A percentile compares a stretch with the other conserved stretches of the same genome.
Evolutionary conservation across 2,329 filamentous ascomycete genomes (phyloP).

Genomic region (Epichloe gansuensis): DNA sequence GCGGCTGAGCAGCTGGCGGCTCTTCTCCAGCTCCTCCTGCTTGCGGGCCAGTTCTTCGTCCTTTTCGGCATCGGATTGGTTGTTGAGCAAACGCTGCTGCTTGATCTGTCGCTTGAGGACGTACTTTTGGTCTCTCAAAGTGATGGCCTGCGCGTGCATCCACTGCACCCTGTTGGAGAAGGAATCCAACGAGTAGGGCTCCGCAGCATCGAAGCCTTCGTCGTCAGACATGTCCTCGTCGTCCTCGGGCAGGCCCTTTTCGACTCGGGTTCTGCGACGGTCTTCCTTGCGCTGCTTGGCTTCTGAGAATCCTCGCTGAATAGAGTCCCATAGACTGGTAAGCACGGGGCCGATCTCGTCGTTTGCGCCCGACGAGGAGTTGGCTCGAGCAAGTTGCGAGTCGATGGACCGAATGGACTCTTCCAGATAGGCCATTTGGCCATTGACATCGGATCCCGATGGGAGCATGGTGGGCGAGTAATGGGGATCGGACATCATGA

Average conservation of each 20-base stretch:
- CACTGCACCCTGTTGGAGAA: slow-evolving; percentile 72
- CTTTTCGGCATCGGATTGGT: slow-evolving; percentile 64
- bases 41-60: slow-evolving; percentile 51
- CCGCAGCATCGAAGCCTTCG: slow-evolving; percentile 43
- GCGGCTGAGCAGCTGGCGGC: slow-evolving; percentile 21
- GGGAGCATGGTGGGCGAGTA: slow-evolving; percentile 47
- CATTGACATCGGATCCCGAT: slow-evolving; percentile 45
- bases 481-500: slow-evolving; percentile 34
- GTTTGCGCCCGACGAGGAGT: slow-evolving; percentile 17
- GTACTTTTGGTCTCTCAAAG: slow-evolving; percentile 74
- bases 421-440: slow-evolving; percentile 58
- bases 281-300: slow-evolving; percentile 42
- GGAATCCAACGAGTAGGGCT: slow-evolving; percentile 58
- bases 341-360: slow-evolving; percentile 47
- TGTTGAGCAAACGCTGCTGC: slow-evolving; percentile 87
- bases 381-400: slow-evolving; percentile 27
- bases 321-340: slow-evolving; percentile 44
- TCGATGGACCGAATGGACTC: slow-evolving; percentile 42
- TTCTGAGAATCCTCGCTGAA: slow-evolving; percentile 38
- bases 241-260: slow-evolving; percentile 41
- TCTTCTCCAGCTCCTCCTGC: slow-evolving; percentile 41
- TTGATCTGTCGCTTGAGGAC: slow-evolving; percentile 88
- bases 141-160: slow-evolving; percentile 64
- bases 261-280: slow-evolving; percentile 37
- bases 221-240: slow-evolving; percentile 53